Evolutionary conservation across 2,329 filamentous ascomycete genomes (phyloP).

Genomic region (Colletotrichum sp.): DNA sequence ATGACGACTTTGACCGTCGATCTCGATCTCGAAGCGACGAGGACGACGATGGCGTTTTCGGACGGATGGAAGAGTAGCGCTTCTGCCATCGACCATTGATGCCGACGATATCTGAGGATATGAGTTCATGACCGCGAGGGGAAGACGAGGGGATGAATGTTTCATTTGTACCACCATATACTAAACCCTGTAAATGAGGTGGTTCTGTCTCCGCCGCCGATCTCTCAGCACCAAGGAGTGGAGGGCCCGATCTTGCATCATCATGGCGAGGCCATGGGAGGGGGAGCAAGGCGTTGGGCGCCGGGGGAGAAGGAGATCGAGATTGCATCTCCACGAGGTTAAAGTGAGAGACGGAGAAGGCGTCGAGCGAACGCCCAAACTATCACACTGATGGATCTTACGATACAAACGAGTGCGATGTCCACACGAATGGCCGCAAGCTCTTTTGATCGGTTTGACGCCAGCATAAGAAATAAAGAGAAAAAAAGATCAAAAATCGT

Average conservation of each 20-base stretch:
- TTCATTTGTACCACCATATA: conserved; percentile 56
- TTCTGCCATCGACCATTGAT: conserved; percentile 1
- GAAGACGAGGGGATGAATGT: conserved; percentile 33
- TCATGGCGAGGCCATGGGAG: neutral
- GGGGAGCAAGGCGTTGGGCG: conserved; percentile 10
- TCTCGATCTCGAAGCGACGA: conserved; percentile 76
- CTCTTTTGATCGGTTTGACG: conserved; percentile 12
- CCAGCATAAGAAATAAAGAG: conserved; percentile 13
- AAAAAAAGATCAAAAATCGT: conserved; percentile 11
- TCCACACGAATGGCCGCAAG: conserved; percentile 2
- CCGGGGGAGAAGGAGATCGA: conserved; percentile 25
- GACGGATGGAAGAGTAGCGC: conserved; percentile 86
- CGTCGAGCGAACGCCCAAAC: conserved; percentile 65
- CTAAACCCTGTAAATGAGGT: conserved; percentile 50
- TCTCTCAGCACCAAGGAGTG: conserved; percentile 73
- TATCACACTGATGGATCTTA: conserved; percentile 29
- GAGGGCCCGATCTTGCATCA: conserved; percentile 43
- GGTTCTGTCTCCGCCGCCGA: conserved; percentile 66
- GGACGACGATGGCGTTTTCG: conserved; percentile 95
- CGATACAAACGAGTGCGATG: conserved; percentile 19
- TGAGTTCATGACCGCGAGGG: conserved; percentile 26
- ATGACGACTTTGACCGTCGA: conserved; percentile 69
- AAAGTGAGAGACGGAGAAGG: conserved; percentile 69
- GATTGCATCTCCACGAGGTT: conserved; percentile 68
- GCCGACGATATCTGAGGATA: conserved; percentile 21